phyloP scores from a whole-genome alignment of 257 asterid genomes.

The Ilex asprella region DNA sequence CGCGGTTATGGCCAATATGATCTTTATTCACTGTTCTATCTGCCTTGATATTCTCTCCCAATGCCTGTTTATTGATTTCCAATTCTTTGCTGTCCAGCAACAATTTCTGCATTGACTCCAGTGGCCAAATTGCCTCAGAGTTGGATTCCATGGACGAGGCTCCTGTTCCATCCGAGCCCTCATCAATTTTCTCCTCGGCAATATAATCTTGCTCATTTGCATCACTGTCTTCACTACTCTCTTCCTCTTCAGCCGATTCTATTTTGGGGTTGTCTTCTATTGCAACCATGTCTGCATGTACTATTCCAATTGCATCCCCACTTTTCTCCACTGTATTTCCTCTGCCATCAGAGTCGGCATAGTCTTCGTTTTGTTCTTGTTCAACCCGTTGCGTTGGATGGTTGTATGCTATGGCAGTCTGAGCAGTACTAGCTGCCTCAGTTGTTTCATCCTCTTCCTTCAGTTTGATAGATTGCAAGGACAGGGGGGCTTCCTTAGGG shows the following conservation, averaged over 20 bases:
- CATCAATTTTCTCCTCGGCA: slow-evolving; percentile 22
- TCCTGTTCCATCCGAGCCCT: slow-evolving; percentile 27
- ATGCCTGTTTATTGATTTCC: slow-evolving; percentile 22
- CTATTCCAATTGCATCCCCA: slow-evolving; percentile 11
- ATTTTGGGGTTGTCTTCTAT: background rate
- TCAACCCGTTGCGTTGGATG: background rate
- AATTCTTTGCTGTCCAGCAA: slow-evolving; percentile 3
- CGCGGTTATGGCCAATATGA: background rate
- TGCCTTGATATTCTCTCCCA: slow-evolving; percentile 25
- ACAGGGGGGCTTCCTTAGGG: slow-evolving; percentile 7
- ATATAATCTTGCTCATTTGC: slow-evolving; percentile 11
- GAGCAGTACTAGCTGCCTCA: slow-evolving; percentile 6
- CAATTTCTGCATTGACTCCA: slow-evolving; percentile 18
- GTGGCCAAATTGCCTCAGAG: slow-evolving; percentile 32
- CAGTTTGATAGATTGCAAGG: background rate
- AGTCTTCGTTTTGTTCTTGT: slow-evolving; percentile 1
- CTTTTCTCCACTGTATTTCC: slow-evolving; percentile 1
- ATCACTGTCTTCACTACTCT: slow-evolving; percentile 8
- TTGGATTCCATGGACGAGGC: slow-evolving; percentile 32
- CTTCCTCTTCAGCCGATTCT: slow-evolving; percentile 10
- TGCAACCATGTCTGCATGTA: background rate
- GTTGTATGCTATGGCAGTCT: background rate
- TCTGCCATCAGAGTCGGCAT: slow-evolving; percentile 3
- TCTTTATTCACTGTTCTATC: slow-evolving; percentile 10
- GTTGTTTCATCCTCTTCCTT: slow-evolving; percentile 7